phyloP scores from a whole-genome alignment of 192 early-diverging fungal genomes.

The Gigaspora rosea region DNA sequence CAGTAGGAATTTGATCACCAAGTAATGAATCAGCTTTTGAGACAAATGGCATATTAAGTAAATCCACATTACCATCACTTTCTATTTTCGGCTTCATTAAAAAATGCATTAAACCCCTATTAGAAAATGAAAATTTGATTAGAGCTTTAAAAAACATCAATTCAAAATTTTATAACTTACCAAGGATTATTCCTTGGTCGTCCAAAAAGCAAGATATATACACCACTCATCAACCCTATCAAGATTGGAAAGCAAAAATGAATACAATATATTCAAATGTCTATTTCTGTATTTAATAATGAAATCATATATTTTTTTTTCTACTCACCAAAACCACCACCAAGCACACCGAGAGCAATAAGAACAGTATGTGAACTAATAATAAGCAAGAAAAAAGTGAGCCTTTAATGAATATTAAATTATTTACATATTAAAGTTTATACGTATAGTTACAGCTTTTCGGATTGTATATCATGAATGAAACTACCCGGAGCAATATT shows the following conservation, averaged over 20 bases:
- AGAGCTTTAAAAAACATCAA: neutral
- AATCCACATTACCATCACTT: neutral
- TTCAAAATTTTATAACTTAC: neutral
- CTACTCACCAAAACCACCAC: slow-evolving; percentile 2
- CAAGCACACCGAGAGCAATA: neutral
- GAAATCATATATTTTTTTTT: neutral
- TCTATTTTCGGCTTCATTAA: neutral
- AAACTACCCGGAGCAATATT: neutral
- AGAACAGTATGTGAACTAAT: slow-evolving; percentile 21
- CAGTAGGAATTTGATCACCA: neutral
- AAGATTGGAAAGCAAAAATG: neutral
- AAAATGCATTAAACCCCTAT: neutral
- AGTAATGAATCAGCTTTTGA: neutral
- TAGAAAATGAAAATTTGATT: neutral
- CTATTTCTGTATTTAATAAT: no score
- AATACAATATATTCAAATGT: no score
- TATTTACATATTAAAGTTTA: neutral
- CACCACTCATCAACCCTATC: neutral
- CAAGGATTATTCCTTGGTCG: slow-evolving; percentile 6
- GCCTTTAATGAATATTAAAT: neutral
- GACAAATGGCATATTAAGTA: neutral
- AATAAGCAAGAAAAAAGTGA: neutral
- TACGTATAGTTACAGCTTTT: neutral
- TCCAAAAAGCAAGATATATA: slow-evolving; percentile 5
- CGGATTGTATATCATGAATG: slow-evolving; percentile 6